phyloP scores from a whole-genome alignment of 2,329 filamentous ascomycete genomes.

The Phyllosticta capitalensis region DNA sequence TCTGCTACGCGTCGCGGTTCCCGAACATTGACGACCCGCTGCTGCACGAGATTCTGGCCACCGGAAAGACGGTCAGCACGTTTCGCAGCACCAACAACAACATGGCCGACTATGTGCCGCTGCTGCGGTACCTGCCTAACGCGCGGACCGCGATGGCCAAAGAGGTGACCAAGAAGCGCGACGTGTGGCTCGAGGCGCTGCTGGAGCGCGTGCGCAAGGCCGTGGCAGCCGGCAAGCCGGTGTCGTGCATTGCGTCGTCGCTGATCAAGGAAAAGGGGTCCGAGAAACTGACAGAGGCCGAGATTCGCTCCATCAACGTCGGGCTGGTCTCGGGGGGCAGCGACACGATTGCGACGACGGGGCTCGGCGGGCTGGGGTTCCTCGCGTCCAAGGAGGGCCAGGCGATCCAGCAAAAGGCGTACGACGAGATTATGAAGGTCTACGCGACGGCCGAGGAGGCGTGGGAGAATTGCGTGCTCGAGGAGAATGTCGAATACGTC shows the following conservation, averaged over 20 bases:
- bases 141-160: background rate
- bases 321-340: slow-evolving; percentile 3
- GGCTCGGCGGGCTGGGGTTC: slow-evolving; percentile 3
- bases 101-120: slow-evolving; percentile 3
- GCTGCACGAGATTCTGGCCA: slow-evolving; percentile 4
- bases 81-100: slow-evolving; percentile 10
- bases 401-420: slow-evolving; percentile 3
- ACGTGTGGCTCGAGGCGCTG: slow-evolving; percentile 6
- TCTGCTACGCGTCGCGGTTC: slow-evolving; percentile 9
- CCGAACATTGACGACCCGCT: slow-evolving; percentile 1
- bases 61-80: slow-evolving; percentile 1
- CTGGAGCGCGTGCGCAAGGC: slow-evolving; percentile 1
- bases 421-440: slow-evolving; percentile 1
- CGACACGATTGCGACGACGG: slow-evolving; percentile 8
- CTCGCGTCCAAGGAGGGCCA: background rate
- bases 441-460: slow-evolving; percentile 1
- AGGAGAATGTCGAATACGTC: slow-evolving; percentile 7
- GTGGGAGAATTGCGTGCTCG: slow-evolving; percentile 5
- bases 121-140: slow-evolving; percentile 1
- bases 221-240: background rate
- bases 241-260: slow-evolving; percentile 2
- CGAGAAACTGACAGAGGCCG: slow-evolving; percentile 1
- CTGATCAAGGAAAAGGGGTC: background rate
- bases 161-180: background rate
- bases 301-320: slow-evolving; percentile 9